These are phyloP conservation scores for Metschnikowia peoriensis DNA, from an alignment of 805 yeast genomes.

Conservation along the genomic window DNA sequence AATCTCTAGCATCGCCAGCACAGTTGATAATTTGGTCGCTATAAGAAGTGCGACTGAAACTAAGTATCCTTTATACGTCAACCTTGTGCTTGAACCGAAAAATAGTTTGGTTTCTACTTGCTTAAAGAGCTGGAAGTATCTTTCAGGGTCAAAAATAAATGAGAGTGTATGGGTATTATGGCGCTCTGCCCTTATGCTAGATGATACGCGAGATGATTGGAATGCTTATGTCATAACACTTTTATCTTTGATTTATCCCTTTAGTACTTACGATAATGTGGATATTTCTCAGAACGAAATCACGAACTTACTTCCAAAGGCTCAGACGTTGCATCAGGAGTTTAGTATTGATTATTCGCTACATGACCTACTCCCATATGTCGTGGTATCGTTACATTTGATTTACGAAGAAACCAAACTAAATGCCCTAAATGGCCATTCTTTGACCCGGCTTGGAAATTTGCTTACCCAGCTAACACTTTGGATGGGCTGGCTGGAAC, in stretches of 20 bases:
- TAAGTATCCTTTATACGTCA: constrained; percentile 25
- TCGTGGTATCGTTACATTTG: constrained; percentile 68
- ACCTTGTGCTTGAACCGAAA: constrained; percentile 45
- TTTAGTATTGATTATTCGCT: constrained; percentile 39
- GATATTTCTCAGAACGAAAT: constrained; percentile 24
- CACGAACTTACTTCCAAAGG: constrained; percentile 31
- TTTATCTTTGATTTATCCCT: constrained; percentile 50
- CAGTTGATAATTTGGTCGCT: constrained; percentile 29
- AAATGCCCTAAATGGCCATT: constrained; percentile 42
- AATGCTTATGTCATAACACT: constrained; percentile 52
- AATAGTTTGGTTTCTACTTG: constrained; percentile 43
- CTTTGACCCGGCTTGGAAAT: constrained; percentile 44
- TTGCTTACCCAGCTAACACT: constrained; percentile 59
- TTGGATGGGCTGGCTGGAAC: constrained; percentile 74
- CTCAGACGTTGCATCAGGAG: constrained; percentile 26
- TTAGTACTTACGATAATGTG: constrained; percentile 23
- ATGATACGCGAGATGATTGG: constrained; percentile 53
- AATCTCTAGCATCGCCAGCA: constrained; percentile 25
- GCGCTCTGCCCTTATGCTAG: constrained; percentile 52
- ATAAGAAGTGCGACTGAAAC: constrained; percentile 18
- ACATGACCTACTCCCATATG: constrained; percentile 57
- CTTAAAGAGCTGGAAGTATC: constrained; percentile 48
- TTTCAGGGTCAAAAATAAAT: constrained; percentile 57
- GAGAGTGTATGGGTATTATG: constrained; percentile 63
- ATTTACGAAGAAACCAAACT: constrained; percentile 72